phyloP scores from a whole-genome alignment of 768 basidiomycete genomes.

The Kwoniella bestiolae region DNA sequence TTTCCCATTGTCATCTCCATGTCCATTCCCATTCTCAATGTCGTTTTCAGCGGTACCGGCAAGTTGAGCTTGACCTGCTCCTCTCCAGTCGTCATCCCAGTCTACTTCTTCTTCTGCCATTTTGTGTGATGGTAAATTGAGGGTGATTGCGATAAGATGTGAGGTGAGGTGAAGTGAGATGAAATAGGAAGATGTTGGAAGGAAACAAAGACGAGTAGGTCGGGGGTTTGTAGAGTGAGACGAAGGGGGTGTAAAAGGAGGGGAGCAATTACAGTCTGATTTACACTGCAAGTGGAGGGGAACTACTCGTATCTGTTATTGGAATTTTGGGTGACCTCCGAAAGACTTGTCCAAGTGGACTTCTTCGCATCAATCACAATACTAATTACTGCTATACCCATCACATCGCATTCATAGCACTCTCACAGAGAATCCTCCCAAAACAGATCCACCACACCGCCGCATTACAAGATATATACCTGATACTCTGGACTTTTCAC shows the following conservation, averaged over 20 bases:
- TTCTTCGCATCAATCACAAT: no score
- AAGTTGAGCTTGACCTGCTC: background rate
- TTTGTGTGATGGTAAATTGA: background rate
- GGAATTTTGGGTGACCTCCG: no score
- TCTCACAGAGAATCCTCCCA: no score
- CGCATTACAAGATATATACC: no score
- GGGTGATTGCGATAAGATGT: background rate
- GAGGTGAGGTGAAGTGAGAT: background rate
- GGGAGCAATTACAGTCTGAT: background rate
- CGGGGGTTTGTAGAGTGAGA: background rate
- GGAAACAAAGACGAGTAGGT: background rate
- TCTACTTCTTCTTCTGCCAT: constrained; percentile 44
- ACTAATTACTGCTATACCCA: no score
- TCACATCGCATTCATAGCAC: no score
- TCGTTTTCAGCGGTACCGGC: constrained; percentile 20
- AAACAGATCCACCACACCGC: no score
- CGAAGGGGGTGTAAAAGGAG: background rate
- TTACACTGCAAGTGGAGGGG: background rate
- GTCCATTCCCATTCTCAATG: constrained; percentile 4
- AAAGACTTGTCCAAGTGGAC: no score
- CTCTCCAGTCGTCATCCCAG: constrained; percentile 32
- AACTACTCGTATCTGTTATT: no score
- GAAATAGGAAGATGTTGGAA: background rate
- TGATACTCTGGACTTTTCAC: no score
- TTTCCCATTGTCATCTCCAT: background rate